These are phyloP conservation scores for Deinandra increscens DNA, from an alignment of 129 eudicot species.

Conservation along the genomic window DNA sequence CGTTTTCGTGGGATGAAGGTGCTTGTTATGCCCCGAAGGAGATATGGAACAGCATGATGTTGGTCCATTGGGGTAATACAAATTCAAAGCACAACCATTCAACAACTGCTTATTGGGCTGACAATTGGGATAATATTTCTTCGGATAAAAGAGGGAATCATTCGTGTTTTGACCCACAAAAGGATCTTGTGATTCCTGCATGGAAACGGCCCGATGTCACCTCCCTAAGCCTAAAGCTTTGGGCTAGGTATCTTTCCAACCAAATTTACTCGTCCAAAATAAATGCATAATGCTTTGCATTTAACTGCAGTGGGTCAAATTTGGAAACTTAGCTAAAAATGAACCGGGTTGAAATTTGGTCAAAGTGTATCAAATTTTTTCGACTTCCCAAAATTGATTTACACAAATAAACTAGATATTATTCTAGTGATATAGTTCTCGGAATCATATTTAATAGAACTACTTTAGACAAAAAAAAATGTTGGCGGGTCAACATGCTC, in stretches of 20 bases:
- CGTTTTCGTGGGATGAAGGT: slow-evolving; percentile 98
- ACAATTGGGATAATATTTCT: slow-evolving; percentile 76
- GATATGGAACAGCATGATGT: slow-evolving; percentile 98
- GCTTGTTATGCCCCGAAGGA: slow-evolving; percentile 99
- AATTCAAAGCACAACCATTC: slow-evolving; percentile 86
- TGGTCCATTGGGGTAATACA: slow-evolving; percentile 99
- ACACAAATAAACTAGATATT: not conserved
- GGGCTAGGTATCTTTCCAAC: slow-evolving; percentile 60
- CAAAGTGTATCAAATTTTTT: not conserved
- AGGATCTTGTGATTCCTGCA: slow-evolving; percentile 97
- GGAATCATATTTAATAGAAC: not conserved
- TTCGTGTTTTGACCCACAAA: slow-evolving; percentile 92
- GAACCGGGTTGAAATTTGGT: not conserved
- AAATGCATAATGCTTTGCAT: no score
- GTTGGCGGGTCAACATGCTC: no score
- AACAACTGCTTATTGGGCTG: slow-evolving; percentile 97
- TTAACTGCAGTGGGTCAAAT: not conserved
- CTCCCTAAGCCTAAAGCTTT: slow-evolving; percentile 57
- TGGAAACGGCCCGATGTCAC: slow-evolving; percentile 79
- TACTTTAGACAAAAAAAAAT: not conserved
- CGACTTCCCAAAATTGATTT: not conserved
- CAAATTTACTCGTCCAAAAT: not conserved
- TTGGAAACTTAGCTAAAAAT: not conserved
- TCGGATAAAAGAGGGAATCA: slow-evolving; percentile 80
- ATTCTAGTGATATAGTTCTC: not conserved